phyloP scores from a whole-genome alignment of 169 alveolate genomes.

The Plasmodium gallinaceum region DNA sequence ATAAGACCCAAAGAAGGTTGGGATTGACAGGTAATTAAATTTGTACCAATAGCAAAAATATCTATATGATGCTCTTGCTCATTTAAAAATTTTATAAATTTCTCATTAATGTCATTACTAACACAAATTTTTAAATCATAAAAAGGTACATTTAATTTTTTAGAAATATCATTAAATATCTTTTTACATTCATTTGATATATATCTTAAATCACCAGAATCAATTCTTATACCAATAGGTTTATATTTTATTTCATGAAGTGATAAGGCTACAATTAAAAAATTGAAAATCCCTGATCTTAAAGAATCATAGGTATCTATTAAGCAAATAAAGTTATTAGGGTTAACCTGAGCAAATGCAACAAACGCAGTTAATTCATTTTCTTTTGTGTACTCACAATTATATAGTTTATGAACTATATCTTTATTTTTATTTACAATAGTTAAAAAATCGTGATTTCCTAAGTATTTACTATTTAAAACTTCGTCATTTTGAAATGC shows the following conservation, averaged over 20 bases:
- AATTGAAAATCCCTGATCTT: constrained; percentile 89
- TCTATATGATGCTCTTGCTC: constrained; percentile 90
- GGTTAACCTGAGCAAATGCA: constrained; percentile 67
- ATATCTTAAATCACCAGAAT: constrained; percentile 92
- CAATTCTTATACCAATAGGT: constrained; percentile 92
- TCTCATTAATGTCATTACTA: constrained; percentile 91
- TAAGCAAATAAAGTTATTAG: constrained; percentile 42
- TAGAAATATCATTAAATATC: constrained; percentile 78
- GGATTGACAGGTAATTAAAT: constrained; percentile 93
- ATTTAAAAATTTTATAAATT: constrained; percentile 64
- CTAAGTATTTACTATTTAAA: constrained; percentile 27
- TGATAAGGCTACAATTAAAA: constrained; percentile 89
- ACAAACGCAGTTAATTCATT: constrained; percentile 56
- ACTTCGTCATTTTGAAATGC: constrained; percentile 36
- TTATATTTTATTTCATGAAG: constrained; percentile 77
- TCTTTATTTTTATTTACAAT: constrained; percentile 69
- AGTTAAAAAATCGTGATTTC: constrained; percentile 33
- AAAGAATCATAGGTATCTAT: constrained; percentile 65
- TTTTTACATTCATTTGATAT: constrained; percentile 83
- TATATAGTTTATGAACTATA: constrained; percentile 30
- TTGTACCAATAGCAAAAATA: constrained; percentile 94
- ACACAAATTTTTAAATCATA: constrained; percentile 84
- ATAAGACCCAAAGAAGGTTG: constrained; percentile 95
- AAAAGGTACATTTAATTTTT: constrained; percentile 75
- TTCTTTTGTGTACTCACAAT: constrained; percentile 40